These are phyloP conservation scores for Lipomyces orientalis DNA, from an alignment of 805 yeast genomes.

Conservation along the genomic window DNA sequence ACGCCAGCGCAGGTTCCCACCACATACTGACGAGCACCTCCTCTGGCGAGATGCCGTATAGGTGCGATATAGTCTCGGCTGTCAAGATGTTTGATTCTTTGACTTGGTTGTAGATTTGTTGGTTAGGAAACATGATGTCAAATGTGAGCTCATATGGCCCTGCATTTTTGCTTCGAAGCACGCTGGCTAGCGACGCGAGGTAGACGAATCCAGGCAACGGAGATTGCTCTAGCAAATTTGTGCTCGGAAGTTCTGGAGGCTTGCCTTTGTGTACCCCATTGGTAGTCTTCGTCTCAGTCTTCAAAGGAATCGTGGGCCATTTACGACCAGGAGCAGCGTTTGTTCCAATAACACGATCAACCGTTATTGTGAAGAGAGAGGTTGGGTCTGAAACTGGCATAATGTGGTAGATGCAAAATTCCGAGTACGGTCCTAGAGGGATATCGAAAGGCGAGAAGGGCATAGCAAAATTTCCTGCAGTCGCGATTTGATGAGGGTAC, in stretches of 20 bases:
- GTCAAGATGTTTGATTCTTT: background rate
- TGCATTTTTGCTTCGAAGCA: conserved; percentile 17
- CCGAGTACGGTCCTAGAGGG: background rate
- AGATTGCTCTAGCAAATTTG: background rate
- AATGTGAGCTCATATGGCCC: conserved; percentile 20
- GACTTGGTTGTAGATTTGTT: background rate
- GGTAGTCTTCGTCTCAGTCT: too few relatives aligned
- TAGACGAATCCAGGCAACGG: background rate
- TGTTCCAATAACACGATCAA: background rate
- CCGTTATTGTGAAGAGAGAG: too few relatives aligned
- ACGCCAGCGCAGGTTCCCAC: too few relatives aligned
- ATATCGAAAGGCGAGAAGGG: background rate
- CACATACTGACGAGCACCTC: too few relatives aligned
- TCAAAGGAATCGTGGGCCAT: too few relatives aligned
- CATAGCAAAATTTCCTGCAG: conserved; percentile 3
- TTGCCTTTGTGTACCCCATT: background rate
- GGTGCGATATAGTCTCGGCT: too few relatives aligned
- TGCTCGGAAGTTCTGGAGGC: too few relatives aligned
- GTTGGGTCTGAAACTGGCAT: background rate
- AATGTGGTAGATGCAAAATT: conserved; percentile 4
- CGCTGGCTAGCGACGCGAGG: conserved; percentile 8
- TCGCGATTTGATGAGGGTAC: background rate
- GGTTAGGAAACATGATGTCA: conserved; percentile 1
- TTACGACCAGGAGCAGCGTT: background rate
- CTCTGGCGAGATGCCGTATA: too few relatives aligned